phyloP scores from a whole-genome alignment of 2,329 filamentous ascomycete species.

The Botrytis medusae region DNA sequence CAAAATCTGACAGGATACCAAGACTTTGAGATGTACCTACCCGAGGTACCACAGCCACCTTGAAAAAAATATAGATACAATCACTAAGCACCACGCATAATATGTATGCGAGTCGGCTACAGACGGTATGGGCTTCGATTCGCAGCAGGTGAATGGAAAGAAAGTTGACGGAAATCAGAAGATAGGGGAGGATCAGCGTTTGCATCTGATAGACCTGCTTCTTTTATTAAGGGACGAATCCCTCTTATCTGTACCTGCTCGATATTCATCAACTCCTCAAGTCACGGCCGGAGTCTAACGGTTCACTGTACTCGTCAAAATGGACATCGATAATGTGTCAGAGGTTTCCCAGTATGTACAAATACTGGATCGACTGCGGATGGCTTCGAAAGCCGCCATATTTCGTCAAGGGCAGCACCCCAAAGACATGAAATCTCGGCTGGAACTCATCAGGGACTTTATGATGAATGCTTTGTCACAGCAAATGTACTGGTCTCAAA shows the following conservation, averaged over 20 bases:
- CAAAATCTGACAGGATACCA: neutral
- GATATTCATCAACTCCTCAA: neutral
- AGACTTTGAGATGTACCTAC: neutral
- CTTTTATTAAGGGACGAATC: neutral
- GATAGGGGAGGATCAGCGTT: neutral
- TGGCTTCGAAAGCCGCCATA: slow-evolving; percentile 11
- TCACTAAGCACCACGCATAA: neutral
- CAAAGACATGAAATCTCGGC: slow-evolving; percentile 8
- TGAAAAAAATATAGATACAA: neutral
- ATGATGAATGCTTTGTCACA: neutral
- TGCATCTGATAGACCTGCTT: neutral
- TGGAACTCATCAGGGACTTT: slow-evolving; percentile 10
- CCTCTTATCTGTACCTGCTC: neutral
- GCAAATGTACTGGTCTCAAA: neutral
- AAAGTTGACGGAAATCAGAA: neutral
- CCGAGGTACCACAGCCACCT: neutral
- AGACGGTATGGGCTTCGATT: neutral
- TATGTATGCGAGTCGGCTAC: neutral
- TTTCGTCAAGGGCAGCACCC: slow-evolving; percentile 13
- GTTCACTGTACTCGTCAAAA: neutral
- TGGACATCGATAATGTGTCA: slow-evolving; percentile 23
- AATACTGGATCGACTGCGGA: slow-evolving; percentile 5
- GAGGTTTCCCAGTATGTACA: slow-evolving; percentile 11
- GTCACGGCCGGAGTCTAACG: neutral
- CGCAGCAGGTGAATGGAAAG: neutral